Conservation (phyloP, 1,284 basidiomycete genomes). For the Malassezia sp. region DNA sequence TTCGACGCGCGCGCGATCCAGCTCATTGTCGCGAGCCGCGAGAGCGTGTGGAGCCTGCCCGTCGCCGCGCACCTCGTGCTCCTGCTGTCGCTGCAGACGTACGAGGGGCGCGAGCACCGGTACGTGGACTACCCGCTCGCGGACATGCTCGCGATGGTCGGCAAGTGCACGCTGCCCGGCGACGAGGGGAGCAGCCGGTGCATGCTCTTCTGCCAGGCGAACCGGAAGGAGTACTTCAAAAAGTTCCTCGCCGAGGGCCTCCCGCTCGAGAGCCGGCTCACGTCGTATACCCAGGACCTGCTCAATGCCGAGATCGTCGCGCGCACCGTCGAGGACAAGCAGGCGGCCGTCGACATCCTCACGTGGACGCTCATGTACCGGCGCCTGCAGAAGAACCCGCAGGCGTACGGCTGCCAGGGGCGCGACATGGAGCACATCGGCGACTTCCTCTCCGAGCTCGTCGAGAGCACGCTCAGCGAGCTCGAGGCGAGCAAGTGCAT, state of each 20-base stretch:
- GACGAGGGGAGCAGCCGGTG: slow-evolving; percentile 65
- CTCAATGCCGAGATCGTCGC: slow-evolving; percentile 97
- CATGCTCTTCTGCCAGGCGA: slow-evolving; percentile 92
- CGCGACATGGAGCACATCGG: slow-evolving; percentile 37
- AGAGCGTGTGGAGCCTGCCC: slow-evolving; percentile 88
- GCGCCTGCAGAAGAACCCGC: slow-evolving; percentile 76
- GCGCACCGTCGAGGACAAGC: slow-evolving; percentile 72
- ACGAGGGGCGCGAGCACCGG: slow-evolving; percentile 58
- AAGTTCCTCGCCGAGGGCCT: slow-evolving; percentile 94
- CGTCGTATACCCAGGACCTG: slow-evolving; percentile 68
- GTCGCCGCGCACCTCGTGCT: slow-evolving; percentile 92
- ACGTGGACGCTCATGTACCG: slow-evolving; percentile 96
- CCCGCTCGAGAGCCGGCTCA: slow-evolving; percentile 72
- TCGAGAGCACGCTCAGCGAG: slow-evolving; percentile 82
- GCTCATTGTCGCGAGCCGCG: slow-evolving; percentile 83
- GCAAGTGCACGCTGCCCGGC: slow-evolving; percentile 68
- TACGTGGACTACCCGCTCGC: slow-evolving; percentile 96
- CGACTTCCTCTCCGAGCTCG: slow-evolving; percentile 67
- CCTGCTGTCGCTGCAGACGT: slow-evolving; percentile 93
- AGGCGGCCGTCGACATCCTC: slow-evolving; percentile 57
- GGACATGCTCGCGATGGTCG: slow-evolving; percentile 98
- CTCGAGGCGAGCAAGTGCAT: slow-evolving; percentile 91
- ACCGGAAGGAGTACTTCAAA: slow-evolving; percentile 89
- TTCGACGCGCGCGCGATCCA: slow-evolving; percentile 91
- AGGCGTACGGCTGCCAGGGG: slow-evolving; percentile 43